Evolutionary conservation across 805 yeast genomes (phyloP).

Genomic region (Pichia cephalocereana): DNA sequence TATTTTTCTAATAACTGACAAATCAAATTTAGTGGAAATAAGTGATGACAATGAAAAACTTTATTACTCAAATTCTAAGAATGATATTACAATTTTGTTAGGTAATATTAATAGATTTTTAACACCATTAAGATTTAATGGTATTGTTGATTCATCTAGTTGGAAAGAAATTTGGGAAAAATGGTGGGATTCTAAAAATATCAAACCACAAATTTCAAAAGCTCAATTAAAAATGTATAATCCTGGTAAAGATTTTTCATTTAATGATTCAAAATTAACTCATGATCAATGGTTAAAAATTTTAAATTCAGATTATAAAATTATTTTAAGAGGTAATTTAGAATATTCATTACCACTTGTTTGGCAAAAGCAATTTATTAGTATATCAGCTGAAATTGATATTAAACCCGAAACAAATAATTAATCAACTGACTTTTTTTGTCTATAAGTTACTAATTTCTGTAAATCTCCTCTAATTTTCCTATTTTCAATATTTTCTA

Average conservation of each 20-base stretch:
- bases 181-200: conserved; percentile 14
- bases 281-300: conserved; percentile 25
- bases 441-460: conserved; percentile 23
- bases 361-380: conserved; percentile 19
- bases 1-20: conserved; percentile 23
- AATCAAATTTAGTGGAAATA: conserved; percentile 4
- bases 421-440: background rate
- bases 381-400: conserved; percentile 21
- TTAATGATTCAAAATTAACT: conserved; percentile 15
- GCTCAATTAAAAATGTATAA: conserved; percentile 26
- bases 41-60: background rate
- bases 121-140: conserved; percentile 25
- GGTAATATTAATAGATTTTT: conserved; percentile 23
- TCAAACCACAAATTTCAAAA: conserved; percentile 8
- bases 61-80: background rate
- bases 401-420: conserved; percentile 8
- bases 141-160: conserved; percentile 15
- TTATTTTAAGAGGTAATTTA: conserved; percentile 26
- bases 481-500: conserved; percentile 11
- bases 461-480: conserved; percentile 37
- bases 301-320: conserved; percentile 19
- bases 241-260: conserved; percentile 22
- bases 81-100: conserved; percentile 24
- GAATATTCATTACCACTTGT: conserved; percentile 23
- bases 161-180: conserved; percentile 16